Evolutionary conservation across 106 monocot species (phyloP).

Genomic region (Acanthochlamys bracteata): DNA sequence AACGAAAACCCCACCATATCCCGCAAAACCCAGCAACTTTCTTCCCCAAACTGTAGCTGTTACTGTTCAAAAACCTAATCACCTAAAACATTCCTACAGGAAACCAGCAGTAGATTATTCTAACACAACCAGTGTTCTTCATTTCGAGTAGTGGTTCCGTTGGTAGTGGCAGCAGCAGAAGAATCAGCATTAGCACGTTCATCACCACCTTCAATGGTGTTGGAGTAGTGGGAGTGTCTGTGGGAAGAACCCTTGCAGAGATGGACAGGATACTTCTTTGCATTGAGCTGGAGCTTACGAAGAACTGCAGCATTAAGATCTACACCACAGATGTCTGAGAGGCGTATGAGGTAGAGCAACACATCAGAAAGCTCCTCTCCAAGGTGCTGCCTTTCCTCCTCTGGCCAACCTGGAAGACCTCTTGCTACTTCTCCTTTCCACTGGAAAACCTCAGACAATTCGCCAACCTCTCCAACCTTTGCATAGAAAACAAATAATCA

Average conservation of each 20-base stretch:
- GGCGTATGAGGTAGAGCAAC: slow-evolving; percentile 74
- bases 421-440: slow-evolving; percentile 88
- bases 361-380: slow-evolving; percentile 93
- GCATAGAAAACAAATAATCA: no score
- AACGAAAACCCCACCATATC: no score
- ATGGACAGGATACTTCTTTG: slow-evolving; percentile 56
- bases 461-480: slow-evolving; percentile 90
- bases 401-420: slow-evolving; percentile 69
- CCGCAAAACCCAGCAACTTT: no score
- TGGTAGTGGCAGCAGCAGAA: no score
- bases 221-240: slow-evolving; percentile 11
- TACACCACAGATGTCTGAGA: slow-evolving; percentile 78
- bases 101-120: no score
- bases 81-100: no score
- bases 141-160: no score
- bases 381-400: slow-evolving; percentile 71
- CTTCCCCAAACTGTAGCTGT: no score
- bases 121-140: no score
- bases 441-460: slow-evolving; percentile 90
- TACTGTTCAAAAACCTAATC: no score
- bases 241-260: slow-evolving; percentile 61
- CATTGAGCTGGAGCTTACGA: slow-evolving; percentile 71
- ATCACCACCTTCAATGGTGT: no score
- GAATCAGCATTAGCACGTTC: no score
- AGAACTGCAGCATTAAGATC: slow-evolving; percentile 69